phyloP scores from a whole-genome alignment of 768 basidiomycete species.

The Phanerochaete sordida region DNA sequence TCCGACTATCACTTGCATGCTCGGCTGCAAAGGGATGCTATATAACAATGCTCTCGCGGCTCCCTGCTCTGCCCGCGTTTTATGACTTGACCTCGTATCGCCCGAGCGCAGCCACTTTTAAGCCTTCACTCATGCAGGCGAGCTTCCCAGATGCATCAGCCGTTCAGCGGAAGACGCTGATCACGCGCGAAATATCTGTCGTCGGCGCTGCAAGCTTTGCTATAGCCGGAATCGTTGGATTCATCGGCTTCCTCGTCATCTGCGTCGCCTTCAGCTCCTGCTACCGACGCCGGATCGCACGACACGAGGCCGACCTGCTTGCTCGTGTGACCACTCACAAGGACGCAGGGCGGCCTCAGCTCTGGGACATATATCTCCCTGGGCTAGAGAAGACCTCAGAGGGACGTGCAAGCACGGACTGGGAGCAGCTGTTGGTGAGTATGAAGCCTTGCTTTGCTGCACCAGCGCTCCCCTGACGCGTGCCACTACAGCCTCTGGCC shows the following conservation, averaged over 20 bases:
- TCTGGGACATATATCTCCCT: constrained; percentile 2
- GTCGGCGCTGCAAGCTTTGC: constrained; percentile 9
- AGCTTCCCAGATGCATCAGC: too few species aligned
- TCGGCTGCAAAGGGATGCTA: too few species aligned
- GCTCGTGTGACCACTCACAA: background rate
- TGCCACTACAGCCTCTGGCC: constrained; percentile 3
- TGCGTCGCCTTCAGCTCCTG: constrained; percentile 3
- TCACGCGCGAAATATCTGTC: constrained; percentile 7
- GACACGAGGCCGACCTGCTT: background rate
- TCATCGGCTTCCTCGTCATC: constrained; percentile 5
- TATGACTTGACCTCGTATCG: too few species aligned
- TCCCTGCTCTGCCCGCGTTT: too few species aligned
- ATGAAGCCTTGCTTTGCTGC: background rate
- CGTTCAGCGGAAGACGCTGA: too few species aligned
- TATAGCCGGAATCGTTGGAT: constrained; percentile 5
- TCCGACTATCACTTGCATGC: too few species aligned
- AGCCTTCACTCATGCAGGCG: too few species aligned
- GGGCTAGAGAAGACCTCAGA: background rate
- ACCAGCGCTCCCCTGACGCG: background rate
- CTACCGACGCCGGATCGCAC: constrained; percentile 1
- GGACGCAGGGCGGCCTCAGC: background rate
- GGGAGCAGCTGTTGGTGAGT: background rate
- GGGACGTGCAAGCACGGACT: background rate
- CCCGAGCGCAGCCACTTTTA: too few species aligned
- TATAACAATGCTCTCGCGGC: too few species aligned